Conservation (phyloP, 148 eudicot genomes). For the Chenopodium berlandieri region DNA sequence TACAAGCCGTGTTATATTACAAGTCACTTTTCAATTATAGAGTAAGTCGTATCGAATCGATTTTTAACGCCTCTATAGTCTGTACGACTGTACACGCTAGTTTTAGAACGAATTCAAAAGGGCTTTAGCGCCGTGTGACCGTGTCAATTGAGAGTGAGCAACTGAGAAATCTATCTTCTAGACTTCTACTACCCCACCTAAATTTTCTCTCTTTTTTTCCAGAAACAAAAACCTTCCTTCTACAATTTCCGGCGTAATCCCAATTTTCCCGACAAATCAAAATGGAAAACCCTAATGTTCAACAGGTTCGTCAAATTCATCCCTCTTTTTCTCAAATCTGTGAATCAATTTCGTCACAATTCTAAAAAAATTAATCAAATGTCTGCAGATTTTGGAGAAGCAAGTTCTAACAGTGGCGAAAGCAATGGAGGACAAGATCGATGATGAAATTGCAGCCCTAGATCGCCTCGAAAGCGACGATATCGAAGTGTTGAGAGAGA, state of each 20-base stretch:
- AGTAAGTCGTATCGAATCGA: too few species aligned
- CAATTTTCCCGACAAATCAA: neutral
- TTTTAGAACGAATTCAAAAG: too few species aligned
- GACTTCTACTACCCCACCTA: too few species aligned
- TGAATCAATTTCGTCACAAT: neutral
- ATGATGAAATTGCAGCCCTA: constrained; percentile 78
- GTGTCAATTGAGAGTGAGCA: too few species aligned
- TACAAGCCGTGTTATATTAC: too few species aligned
- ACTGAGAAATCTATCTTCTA: too few species aligned
- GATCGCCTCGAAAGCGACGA: constrained; percentile 84
- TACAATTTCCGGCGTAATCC: neutral
- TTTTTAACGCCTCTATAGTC: too few species aligned
- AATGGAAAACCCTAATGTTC: constrained; percentile 65
- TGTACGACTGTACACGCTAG: too few species aligned
- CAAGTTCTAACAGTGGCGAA: constrained; percentile 77
- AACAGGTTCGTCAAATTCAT: constrained; percentile 49
- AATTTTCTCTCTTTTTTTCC: too few species aligned
- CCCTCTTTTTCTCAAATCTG: neutral
- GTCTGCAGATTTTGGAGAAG: constrained; percentile 70
- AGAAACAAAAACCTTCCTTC: too few species aligned
- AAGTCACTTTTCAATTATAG: too few species aligned
- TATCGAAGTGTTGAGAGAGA: constrained; percentile 78
- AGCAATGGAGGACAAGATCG: constrained; percentile 88
- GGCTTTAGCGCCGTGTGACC: too few species aligned
- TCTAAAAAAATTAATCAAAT: neutral